A percentile compares a stretch with the other conserved stretches of the same genome.
These are phyloP conservation scores for Phyllosticta capitalensis DNA, from an alignment of 2,329 filamentous ascomycete genomes.

Conservation along the genomic window DNA sequence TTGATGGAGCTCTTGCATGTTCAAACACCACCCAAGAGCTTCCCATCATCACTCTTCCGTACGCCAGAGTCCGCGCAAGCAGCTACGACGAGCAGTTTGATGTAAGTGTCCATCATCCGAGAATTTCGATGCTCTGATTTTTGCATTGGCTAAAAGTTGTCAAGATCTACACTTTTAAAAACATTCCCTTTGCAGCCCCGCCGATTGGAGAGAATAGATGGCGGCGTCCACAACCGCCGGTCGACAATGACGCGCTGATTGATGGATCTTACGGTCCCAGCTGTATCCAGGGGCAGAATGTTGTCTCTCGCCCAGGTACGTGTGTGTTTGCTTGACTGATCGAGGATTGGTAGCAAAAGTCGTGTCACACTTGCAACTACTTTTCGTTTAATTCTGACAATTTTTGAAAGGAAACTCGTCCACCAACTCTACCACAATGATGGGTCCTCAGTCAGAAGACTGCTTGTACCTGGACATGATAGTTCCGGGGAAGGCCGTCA, in stretches of 20 bases:
- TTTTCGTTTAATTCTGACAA: neutral
- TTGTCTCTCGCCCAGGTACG: neutral
- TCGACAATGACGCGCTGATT: neutral
- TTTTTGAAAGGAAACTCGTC: neutral
- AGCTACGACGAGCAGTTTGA: constrained; percentile 23
- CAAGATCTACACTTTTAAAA: constrained; percentile 30
- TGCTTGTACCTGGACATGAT: constrained; percentile 43
- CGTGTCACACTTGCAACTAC: too few relatives aligned
- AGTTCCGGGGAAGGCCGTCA: constrained; percentile 35
- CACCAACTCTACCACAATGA: neutral
- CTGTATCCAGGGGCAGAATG: neutral
- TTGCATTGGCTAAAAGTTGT: neutral
- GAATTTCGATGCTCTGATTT: too few relatives aligned
- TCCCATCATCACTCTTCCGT: constrained; percentile 25
- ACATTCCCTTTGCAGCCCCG: constrained; percentile 36
- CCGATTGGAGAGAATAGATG: constrained; percentile 33
- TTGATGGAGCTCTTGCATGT: neutral
- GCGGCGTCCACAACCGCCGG: constrained; percentile 30
- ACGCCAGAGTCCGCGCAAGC: constrained; percentile 24
- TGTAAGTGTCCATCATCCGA: constrained; percentile 8
- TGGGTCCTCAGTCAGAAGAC: constrained; percentile 27
- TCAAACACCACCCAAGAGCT: constrained; percentile 13
- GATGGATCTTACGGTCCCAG: neutral
- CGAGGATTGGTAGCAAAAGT: too few relatives aligned
- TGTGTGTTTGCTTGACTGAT: neutral